Base-by-base conservation (phyloP, 192 early-diverging fungal species). In the Coemansia sp. region DNA sequence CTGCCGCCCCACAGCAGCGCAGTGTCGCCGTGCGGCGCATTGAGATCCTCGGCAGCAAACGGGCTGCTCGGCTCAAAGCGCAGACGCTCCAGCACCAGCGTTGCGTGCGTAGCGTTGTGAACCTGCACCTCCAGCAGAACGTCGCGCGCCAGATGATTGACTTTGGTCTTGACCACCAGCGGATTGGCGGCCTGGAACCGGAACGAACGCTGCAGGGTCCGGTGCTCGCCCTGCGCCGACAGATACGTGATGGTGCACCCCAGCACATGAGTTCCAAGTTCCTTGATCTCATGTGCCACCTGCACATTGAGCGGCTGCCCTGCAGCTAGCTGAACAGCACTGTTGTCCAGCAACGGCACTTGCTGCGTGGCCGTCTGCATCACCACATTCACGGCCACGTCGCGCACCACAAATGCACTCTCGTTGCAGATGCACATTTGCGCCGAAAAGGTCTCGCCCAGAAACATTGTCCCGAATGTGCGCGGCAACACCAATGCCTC, bases 181-280 rank as follows among this genome's bases (percentile, higher is more conserved):
- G 96, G 96, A 73, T 98, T 98, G 48, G 92, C 70, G 14, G 96
- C 96, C 82, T 96, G 93, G 72, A 98, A 98, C 64, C 94, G 95
- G 86, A 93, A 98, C 66, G 94, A 93, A 68, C 93, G 94, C 51
- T 93, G 85, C 72, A 97, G 89, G 27, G 74, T 83, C 27, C 89
- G 87, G 55, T 83, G 83, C 60, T 87, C 83, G 23, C 87, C 85
- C 52, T 90, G 88, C 24, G 84, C 74, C 0, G 85, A 85, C 35
- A 85, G 72, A 65, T 97, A 98, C n/a, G 86, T 82, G 6, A 94
- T 85, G 11, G 89, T 88, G 64, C 96, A 97, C 1, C 90, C 90
- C 38, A 98, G 84, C 20, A 93, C 92, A 65, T 98, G 96, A 14
- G 89, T 83, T 14, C 94, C 95, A 29, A 97, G 80, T 73, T 98